These are phyloP conservation scores for Begonia fuchsioides DNA, from an alignment of 306 rosid species.

Conservation along the genomic window DNA sequence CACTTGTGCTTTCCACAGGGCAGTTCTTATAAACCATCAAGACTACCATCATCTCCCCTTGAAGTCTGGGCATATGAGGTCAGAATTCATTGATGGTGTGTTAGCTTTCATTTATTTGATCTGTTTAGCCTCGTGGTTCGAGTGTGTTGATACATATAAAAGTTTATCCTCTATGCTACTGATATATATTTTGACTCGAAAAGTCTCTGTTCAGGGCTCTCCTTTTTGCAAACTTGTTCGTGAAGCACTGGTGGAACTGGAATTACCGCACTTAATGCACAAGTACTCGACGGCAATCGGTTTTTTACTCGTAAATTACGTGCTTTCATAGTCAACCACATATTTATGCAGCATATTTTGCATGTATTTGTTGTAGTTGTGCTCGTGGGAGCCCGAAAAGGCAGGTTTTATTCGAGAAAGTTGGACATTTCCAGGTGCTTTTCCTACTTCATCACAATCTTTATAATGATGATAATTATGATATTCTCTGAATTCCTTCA, in stretches of 20 bases:
- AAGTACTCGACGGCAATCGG: slow-evolving; percentile 20
- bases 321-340: neutral
- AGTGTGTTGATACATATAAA: too few relatives aligned
- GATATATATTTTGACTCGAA: slow-evolving; percentile 8
- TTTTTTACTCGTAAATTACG: neutral
- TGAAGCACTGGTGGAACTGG: slow-evolving; percentile 80
- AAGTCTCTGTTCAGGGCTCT: slow-evolving; percentile 52
- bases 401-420: slow-evolving; percentile 40
- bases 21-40: slow-evolving; percentile 52
- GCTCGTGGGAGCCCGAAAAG: slow-evolving; percentile 93
- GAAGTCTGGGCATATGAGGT: slow-evolving; percentile 98
- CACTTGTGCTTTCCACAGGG: slow-evolving; percentile 34
- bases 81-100: neutral
- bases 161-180: neutral
- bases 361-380: too few relatives aligned
- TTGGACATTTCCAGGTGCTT: slow-evolving; percentile 75
- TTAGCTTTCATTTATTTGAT: too few relatives aligned
- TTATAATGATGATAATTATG: too few relatives aligned
- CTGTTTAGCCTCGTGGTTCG: too few relatives aligned
- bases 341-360: too few relatives aligned
- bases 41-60: slow-evolving; percentile 72
- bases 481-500: too few relatives aligned
- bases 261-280: slow-evolving; percentile 66
- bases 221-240: slow-evolving; percentile 97
- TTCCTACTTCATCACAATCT: too few relatives aligned